phyloP scores from a whole-genome alignment of 2,329 filamentous ascomycete species.

The Aureobasidium sp. region DNA sequence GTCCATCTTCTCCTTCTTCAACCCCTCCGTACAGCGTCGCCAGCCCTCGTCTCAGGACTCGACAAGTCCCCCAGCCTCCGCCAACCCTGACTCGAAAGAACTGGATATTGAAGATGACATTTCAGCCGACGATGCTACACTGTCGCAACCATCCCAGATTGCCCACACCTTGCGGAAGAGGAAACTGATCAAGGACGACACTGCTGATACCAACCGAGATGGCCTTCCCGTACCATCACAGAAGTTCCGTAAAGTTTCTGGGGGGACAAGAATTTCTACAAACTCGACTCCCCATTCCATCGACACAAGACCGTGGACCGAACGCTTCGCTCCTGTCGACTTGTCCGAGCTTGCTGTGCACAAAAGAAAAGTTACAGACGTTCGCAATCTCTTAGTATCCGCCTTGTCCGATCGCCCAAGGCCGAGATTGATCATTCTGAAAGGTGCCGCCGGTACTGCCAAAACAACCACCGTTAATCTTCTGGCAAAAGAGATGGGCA shows the following conservation, averaged over 20 bases:
- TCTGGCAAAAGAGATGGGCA: constrained; percentile 66
- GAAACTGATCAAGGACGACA: constrained; percentile 18
- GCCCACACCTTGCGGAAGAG: constrained; percentile 27
- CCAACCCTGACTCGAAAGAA: constrained; percentile 16
- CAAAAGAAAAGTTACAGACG: constrained; percentile 86
- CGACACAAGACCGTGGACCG: constrained; percentile 74
- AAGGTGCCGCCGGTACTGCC: constrained; percentile 82
- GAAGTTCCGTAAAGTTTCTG: constrained; percentile 35
- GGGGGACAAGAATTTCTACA: constrained; percentile 26
- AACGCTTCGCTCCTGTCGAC: constrained; percentile 66
- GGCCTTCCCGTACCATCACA: constrained; percentile 25
- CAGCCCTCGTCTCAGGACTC: constrained; percentile 26
- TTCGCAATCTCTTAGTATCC: constrained; percentile 71
- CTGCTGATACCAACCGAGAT: not conserved
- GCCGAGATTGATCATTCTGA: constrained; percentile 73
- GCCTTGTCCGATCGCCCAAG: constrained; percentile 38
- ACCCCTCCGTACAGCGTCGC: constrained; percentile 33
- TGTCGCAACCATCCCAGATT: constrained; percentile 25
- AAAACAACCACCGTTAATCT: constrained; percentile 84
- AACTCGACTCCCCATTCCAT: constrained; percentile 26
- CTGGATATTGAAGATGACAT: constrained; percentile 26
- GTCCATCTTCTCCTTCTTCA: constrained; percentile 43
- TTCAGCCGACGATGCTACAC: constrained; percentile 21
- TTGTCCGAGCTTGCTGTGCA: constrained; percentile 86
- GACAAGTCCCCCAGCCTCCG: constrained; percentile 33